Evolutionary conservation across 1,284 basidiomycete species (phyloP), one percentile per base, ranked within the genome.

Genomic region (Cryptococcus hybrid): DNA sequence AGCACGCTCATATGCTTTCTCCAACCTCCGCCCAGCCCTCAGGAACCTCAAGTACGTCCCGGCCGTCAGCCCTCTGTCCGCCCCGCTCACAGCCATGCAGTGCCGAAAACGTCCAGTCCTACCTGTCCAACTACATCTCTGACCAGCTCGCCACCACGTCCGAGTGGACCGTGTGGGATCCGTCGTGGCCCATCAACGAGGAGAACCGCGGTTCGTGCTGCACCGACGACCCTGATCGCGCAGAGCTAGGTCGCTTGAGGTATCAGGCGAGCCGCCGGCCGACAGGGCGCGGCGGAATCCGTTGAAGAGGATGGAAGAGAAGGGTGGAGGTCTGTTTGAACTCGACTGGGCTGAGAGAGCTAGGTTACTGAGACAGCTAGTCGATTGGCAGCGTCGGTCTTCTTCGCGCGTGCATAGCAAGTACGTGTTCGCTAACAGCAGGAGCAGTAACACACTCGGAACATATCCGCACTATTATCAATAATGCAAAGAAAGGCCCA

Each of bases 351-450:
- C 57, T 30, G 73, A 76, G 52, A 57, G 73, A 15, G 67, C 63
- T 7, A 65, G 63, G 40, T 54, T 78, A 36, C 54, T 78, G 8
- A 66, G 76, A 37, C 76, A 78, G 59, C 46, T 78, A 46, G 75
- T 77, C n/a, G 76, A 78, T 63, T 78, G 76, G 76, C 75, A 77
- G 57, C 62, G 75, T 73, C 55, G 54, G 68, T 70, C 34, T 34
- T 7, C 35, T 39, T 15, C n/a, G 7, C 34, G 34, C 48, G 7
- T 18, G 35, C 34, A 5, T 47, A 15, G 24, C 9, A 51, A 12
- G 11, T 18, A 7, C 1, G 8, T 18, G 18, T 18, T 18, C 18
- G 18, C 18, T 18, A 18, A 18, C 18, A 18, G 18, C 18, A 18
- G 18, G 7, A 1, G 4, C 54, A 76, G 74, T 76, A 56, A 65